Base-by-base conservation (phyloP, 345 rosid genomes). In the Arabis alpina region DNA sequence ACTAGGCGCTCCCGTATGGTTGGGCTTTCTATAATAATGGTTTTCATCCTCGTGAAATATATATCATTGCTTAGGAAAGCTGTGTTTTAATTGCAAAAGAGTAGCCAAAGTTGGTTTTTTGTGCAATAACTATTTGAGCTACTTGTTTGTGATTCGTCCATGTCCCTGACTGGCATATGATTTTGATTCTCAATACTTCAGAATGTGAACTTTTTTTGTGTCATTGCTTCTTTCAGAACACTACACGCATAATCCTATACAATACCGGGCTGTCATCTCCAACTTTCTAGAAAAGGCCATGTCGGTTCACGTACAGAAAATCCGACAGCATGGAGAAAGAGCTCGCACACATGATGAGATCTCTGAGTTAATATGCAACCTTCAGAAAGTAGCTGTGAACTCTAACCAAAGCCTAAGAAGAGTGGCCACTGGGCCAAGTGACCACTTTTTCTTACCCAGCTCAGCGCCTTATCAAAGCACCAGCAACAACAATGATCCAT, bases 371-470 rank as follows among this genome's bases (percentile, higher is more conserved):
- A 84, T 94, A 51, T 91, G 87, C 19, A 85, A 85, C 71, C 95
- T 94, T 50, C 97, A 89, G 71, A 83, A 87, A 30, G 99, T 80
- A n/a, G 96, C 99, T 10, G 95, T 87, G 61, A 80, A 80, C 78
- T 94, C 99, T 61, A 91, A 91, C 81, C 85, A 89, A 79, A 89
- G 99, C 80, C 74, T 91, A 51, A 84, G 83, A 76, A 88, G 93
- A 84, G 93, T 91, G 40, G 89, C 96, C 3, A 66, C 81, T 15
- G 89, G 83, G 6, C 99, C 95, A 64, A 61, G 86, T 71, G 95
- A 94, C 75, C 88, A 91, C 74, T 86, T 91, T 76, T 94, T 85
- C 76, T 79, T 86, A 66, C 93, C 96, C n/a, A 85, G 90, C 61
- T 89, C 92, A 63, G 83, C 80, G 0, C 87, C 82, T 11, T 69